Base-by-base conservation (phyloP, 2,329 filamentous ascomycete genomes). In the Incumbomyces delicatus region DNA sequence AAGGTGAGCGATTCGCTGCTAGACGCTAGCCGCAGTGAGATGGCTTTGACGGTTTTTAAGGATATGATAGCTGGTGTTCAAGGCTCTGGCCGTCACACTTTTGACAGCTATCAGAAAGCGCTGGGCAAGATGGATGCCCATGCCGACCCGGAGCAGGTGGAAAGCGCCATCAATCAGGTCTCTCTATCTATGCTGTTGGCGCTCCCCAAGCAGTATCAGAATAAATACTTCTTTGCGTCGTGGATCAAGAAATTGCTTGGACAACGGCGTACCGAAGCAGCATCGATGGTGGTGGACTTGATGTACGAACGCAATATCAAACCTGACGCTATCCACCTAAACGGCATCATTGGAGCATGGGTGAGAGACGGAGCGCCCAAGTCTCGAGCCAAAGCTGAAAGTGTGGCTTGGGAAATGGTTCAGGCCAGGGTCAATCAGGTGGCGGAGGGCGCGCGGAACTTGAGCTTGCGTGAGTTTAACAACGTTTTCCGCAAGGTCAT, bases 161-260 rank as follows among this genome's bases (percentile, higher is more conserved):
- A 69, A 32, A 52, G 64, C 3, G 62, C 70, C 34, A 60, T 76
- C 38, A 72, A 72, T 57, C 66, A 66, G 46, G 58, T 75, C 10
- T 73, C 71, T 0, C 58, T 75, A 4, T 63, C 68, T 8, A 69
- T 69, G 2, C 59, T 82, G 20, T 70, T 71, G 3, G 60, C 70
- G 22, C 59, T 83, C 16, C 79, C 79, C 3, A 61, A 64, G 11
- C 62, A 62, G 30, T 73, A 76, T 46, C 67, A 72, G 38, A 92
- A 94, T 63, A 81, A 83, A 52, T 90, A 87, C 64, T 86, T 95
- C 64, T 84, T 88, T 54, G 85, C 83, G 30, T 89, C 87, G 57
- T 95, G 88, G 89, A 75, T 94, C 59, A 90, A 90, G 64, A 80
- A 84, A 41, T 76, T 94, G 7, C 84, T 94, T 47, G 82, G 81